phyloP scores from a whole-genome alignment of 176 grass and related monocot species.

The Oropetium thomaeum region DNA sequence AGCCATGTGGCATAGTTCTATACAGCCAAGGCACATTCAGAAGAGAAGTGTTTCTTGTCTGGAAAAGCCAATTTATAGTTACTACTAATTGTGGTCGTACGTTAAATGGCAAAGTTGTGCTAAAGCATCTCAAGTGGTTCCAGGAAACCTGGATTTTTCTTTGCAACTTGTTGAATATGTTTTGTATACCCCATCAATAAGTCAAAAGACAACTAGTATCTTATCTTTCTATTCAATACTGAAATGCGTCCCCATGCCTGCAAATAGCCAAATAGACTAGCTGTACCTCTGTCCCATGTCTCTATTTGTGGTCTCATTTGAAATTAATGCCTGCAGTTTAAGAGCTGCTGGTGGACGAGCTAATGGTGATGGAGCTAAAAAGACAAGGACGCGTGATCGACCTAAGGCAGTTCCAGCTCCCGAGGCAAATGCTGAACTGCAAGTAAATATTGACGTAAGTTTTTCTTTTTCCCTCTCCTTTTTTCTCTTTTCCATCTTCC shows the following conservation, averaged over 20 bases:
- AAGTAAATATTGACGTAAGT: slow-evolving; percentile 86
- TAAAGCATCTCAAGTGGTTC: background rate
- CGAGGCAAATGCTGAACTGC: slow-evolving; percentile 88
- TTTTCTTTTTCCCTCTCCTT: too few species aligned
- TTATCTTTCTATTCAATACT: background rate
- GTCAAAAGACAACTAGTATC: background rate
- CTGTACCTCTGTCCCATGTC: background rate
- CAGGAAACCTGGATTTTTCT: slow-evolving; percentile 30
- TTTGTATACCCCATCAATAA: slow-evolving; percentile 16
- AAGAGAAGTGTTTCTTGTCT: slow-evolving; percentile 7
- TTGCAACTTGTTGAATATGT: slow-evolving; percentile 8
- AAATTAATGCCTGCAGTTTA: slow-evolving; percentile 39
- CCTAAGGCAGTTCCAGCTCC: slow-evolving; percentile 68
- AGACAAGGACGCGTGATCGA: slow-evolving; percentile 67
- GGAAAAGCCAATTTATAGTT: slow-evolving; percentile 9
- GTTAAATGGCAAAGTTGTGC: background rate
- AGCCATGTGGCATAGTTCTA: background rate
- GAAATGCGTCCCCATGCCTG: slow-evolving; percentile 8
- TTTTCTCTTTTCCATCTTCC: too few species aligned
- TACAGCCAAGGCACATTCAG: background rate
- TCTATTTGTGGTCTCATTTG: slow-evolving; percentile 9
- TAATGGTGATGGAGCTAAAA: slow-evolving; percentile 69
- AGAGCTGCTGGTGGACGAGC: slow-evolving; percentile 60
- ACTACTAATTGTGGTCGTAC: slow-evolving; percentile 2
- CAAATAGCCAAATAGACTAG: slow-evolving; percentile 7